phyloP scores from a whole-genome alignment of 1,284 basidiomycete species.

The Schizopora paradoxa region DNA sequence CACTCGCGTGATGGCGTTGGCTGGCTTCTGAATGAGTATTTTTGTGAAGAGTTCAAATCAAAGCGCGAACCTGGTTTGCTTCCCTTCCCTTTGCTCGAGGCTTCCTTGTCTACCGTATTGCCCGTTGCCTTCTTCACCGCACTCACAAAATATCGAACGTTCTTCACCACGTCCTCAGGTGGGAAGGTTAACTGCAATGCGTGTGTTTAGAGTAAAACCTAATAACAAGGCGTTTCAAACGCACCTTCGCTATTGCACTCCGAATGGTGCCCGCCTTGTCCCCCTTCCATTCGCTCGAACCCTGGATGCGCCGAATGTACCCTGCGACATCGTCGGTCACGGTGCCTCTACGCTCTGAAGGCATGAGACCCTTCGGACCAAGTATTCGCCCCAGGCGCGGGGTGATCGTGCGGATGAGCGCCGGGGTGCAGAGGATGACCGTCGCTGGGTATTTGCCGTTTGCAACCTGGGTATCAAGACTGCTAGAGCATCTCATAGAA shows the following conservation, averaged over 20 bases:
- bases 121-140: slow-evolving; percentile 76
- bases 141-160: slow-evolving; percentile 73
- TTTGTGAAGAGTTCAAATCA: slow-evolving; percentile 2
- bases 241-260: slow-evolving; percentile 67
- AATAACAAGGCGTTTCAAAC: slow-evolving; percentile 23
- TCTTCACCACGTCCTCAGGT: slow-evolving; percentile 69
- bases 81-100: slow-evolving; percentile 28
- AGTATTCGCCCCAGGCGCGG: slow-evolving; percentile 83
- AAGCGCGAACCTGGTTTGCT: slow-evolving; percentile 9
- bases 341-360: slow-evolving; percentile 88
- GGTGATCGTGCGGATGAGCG: slow-evolving; percentile 75
- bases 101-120: slow-evolving; percentile 43
- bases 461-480: slow-evolving; percentile 45
- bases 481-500: slow-evolving; percentile 4
- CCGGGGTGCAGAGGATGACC: slow-evolving; percentile 79
- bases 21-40: slow-evolving; percentile 39
- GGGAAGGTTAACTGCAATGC: slow-evolving; percentile 63
- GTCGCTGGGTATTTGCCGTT: slow-evolving; percentile 68
- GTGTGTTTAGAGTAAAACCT: slow-evolving; percentile 1
- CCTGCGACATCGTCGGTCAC: slow-evolving; percentile 84
- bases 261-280: slow-evolving; percentile 86
- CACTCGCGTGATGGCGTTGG: slow-evolving; percentile 66
- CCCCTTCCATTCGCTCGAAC: slow-evolving; percentile 89
- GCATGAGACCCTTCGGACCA: slow-evolving; percentile 95
- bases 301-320: slow-evolving; percentile 76